These are phyloP conservation scores for Vigna mungo DNA, from an alignment of 306 rosid genomes.

Conservation along the genomic window DNA sequence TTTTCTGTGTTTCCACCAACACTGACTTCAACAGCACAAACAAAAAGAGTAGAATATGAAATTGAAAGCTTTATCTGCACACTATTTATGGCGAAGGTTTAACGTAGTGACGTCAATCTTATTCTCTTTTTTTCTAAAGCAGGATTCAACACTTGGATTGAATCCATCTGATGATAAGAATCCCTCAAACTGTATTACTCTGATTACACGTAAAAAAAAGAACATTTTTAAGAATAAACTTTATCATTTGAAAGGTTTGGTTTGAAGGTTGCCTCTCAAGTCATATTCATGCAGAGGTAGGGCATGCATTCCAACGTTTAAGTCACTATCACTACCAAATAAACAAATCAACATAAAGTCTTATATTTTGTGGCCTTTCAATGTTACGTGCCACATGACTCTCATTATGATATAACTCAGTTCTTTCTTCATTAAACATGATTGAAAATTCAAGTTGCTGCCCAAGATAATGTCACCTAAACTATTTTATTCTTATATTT, in stretches of 20 bases:
- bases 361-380: neutral
- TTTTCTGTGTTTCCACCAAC: neutral
- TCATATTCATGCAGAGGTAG: slow-evolving; percentile 14
- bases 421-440: neutral
- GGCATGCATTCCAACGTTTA: slow-evolving; percentile 13
- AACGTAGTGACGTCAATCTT: neutral
- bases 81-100: slow-evolving; percentile 36
- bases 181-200: too few relatives aligned
- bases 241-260: neutral
- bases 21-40: slow-evolving; percentile 38
- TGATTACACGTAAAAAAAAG: too few relatives aligned
- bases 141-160: neutral
- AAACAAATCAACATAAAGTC: neutral
- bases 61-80: slow-evolving; percentile 19
- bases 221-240: neutral
- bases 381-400: neutral
- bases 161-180: neutral
- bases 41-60: slow-evolving; percentile 14
- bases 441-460: too few relatives aligned
- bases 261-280: neutral
- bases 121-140: neutral
- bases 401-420: neutral
- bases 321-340: slow-evolving; percentile 29
- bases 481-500: too few relatives aligned
- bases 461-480: too few relatives aligned